Conservation (phyloP, 2,329 filamentous ascomycete species). For the Simplicillium aogashimaense region DNA sequence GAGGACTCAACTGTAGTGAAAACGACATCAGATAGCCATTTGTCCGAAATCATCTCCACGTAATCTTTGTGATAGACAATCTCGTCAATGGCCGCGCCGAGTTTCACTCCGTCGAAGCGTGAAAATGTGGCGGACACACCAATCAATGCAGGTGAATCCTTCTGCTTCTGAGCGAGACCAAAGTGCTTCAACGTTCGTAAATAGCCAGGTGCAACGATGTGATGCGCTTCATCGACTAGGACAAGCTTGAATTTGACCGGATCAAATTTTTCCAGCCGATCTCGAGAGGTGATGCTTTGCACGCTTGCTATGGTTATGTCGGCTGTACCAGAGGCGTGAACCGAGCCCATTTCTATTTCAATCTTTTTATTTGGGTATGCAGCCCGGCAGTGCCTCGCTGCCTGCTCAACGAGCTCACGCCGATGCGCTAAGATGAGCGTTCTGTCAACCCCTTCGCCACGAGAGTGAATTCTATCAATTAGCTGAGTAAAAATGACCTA, state of each 20-base stretch:
- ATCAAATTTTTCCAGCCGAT: conserved; percentile 75
- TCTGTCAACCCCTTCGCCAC: conserved; percentile 41
- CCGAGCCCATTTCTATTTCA: conserved; percentile 84
- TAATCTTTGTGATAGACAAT: conserved; percentile 87
- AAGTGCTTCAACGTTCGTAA: conserved; percentile 71
- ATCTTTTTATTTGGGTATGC: conserved; percentile 74
- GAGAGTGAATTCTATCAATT: conserved; percentile 61
- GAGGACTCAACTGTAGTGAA: conserved; percentile 87
- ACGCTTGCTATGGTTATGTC: conserved; percentile 94
- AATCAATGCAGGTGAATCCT: conserved; percentile 54
- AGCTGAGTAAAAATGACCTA: conserved; percentile 94
- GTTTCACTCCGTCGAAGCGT: conserved; percentile 70
- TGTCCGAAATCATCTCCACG: conserved; percentile 65
- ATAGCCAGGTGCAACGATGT: conserved; percentile 82
- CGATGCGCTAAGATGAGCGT: conserved; percentile 90
- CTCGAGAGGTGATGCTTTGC: conserved; percentile 68
- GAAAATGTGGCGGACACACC: conserved; percentile 80
- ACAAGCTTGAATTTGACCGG: conserved; percentile 75
- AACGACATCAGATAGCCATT: conserved; percentile 84
- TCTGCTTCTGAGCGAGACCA: conserved; percentile 43
- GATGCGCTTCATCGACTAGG: conserved; percentile 92
- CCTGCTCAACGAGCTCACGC: conserved; percentile 89
- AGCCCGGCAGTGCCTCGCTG: conserved; percentile 69
- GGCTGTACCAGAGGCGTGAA: conserved; percentile 66
- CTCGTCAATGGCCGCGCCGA: conserved; percentile 82